phyloP scores from a whole-genome alignment of 2,329 filamentous ascomycete species.

The Chaetomiaceae sp. region DNA sequence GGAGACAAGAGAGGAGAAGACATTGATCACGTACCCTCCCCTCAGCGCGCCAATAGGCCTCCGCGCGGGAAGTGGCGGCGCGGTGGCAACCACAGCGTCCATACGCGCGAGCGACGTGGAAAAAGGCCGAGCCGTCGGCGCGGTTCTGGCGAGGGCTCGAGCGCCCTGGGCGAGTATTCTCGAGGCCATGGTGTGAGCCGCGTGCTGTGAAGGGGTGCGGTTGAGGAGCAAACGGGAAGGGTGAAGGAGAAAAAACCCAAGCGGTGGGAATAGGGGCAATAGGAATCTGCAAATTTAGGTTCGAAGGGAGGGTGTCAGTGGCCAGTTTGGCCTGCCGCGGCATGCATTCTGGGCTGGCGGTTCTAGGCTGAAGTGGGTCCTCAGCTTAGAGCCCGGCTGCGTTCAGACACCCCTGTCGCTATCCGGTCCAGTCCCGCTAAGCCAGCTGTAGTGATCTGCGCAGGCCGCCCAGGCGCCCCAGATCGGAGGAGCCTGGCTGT shows the following conservation, averaged over 20 bases:
- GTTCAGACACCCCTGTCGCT: too few relatives aligned
- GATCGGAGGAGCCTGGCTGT: too few relatives aligned
- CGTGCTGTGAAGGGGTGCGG: not conserved
- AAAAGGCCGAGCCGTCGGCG: constrained; percentile 38
- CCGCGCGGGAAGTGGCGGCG: constrained; percentile 48
- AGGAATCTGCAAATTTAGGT: too few relatives aligned
- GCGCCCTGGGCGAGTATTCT: constrained; percentile 36
- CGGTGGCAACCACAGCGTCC: constrained; percentile 34
- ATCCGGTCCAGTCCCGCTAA: too few relatives aligned
- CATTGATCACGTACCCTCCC: constrained; percentile 44
- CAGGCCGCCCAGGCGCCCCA: too few relatives aligned
- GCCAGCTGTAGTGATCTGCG: too few relatives aligned
- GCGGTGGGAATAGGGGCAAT: not conserved
- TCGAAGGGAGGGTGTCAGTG: not conserved
- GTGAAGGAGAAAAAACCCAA: not conserved
- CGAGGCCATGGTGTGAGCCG: constrained; percentile 39
- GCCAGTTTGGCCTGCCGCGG: not conserved
- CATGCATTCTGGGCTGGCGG: constrained; percentile 4
- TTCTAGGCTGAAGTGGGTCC: constrained; percentile 7
- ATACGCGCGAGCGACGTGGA: constrained; percentile 43
- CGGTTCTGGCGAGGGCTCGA: constrained; percentile 30
- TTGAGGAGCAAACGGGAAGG: not conserved
- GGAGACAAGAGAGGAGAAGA: not conserved
- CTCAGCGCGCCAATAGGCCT: constrained; percentile 57
- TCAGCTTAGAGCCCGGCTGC: too few relatives aligned